Conservation (phyloP, 257 asterid species). For the Knoxia roxburghii region DNA sequence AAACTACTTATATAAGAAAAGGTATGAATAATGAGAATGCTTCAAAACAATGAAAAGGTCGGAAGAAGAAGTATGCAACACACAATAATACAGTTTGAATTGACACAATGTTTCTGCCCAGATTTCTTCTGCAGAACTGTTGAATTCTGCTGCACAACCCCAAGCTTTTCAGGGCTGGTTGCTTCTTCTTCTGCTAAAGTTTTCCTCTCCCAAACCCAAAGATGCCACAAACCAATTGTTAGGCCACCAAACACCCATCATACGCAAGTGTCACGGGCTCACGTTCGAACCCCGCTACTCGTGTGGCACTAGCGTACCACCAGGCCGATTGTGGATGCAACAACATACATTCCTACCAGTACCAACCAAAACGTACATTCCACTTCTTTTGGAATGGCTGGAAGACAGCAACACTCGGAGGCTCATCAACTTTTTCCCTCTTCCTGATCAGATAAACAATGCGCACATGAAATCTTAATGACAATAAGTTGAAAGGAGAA, state of each 20-base stretch:
- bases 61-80: no score
- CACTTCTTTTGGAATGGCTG: conserved; percentile 33
- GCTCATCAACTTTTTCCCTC: conserved; percentile 46
- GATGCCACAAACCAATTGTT: conserved; percentile 63
- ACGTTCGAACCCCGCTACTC: conserved; percentile 42
- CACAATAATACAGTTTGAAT: no score
- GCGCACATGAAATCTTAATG: background rate
- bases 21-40: no score
- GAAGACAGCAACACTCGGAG: conserved; percentile 25
- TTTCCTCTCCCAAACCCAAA: conserved; percentile 58
- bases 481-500: background rate
- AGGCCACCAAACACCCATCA: conserved; percentile 66
- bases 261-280: no score
- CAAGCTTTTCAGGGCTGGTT: conserved; percentile 10
- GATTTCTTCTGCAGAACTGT: conserved; percentile 18
- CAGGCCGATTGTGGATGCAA: conserved; percentile 56
- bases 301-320: conserved; percentile 60
- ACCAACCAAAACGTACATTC: conserved; percentile 72
- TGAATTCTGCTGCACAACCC: conserved; percentile 9
- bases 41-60: no score
- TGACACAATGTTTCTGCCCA: no score
- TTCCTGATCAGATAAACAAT: conserved; percentile 44
- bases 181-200: conserved; percentile 21
- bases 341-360: conserved; percentile 76
- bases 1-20: no score